These are phyloP conservation scores for Penicillium turbatum DNA, from an alignment of 495 filamentous ascomycete genomes.

Conservation along the genomic window DNA sequence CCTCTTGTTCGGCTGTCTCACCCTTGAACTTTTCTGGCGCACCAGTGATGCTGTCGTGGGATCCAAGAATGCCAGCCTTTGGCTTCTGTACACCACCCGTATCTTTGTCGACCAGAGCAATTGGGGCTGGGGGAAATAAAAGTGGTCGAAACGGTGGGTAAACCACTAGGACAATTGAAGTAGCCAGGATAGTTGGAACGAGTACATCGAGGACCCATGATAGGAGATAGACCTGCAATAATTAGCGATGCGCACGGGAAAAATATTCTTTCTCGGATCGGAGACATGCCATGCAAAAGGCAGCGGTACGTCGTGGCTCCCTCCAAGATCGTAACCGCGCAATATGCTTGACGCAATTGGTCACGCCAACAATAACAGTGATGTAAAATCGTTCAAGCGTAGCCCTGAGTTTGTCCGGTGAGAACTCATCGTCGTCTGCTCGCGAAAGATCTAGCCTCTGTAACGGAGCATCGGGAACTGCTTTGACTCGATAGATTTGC, in stretches of 20 bases:
- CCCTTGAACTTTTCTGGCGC: conserved; percentile 80
- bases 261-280: conserved; percentile 45
- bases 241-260: not conserved
- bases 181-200: conserved; percentile 51
- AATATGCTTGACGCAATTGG: conserved; percentile 66
- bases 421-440: conserved; percentile 79
- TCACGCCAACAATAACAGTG: conserved; percentile 65
- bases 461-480: conserved; percentile 48
- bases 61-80: conserved; percentile 67
- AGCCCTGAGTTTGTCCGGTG: conserved; percentile 75
- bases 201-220: conserved; percentile 73
- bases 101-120: conserved; percentile 63
- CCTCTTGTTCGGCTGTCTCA: conserved; percentile 81
- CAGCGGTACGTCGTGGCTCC: conserved; percentile 64
- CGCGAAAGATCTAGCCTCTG: conserved; percentile 77
- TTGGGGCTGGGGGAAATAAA: conserved; percentile 74
- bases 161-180: conserved; percentile 61
- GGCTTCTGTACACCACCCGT: conserved; percentile 72
- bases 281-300: conserved; percentile 56
- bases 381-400: conserved; percentile 81
- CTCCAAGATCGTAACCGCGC: conserved; percentile 75
- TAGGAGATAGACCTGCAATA: conserved; percentile 56
- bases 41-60: conserved; percentile 71
- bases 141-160: conserved; percentile 57
- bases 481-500: conserved; percentile 89